Percentiles rank a stretch among this genome's conserved stretches.
Conservation (phyloP, 2,329 filamentous ascomycete genomes). For the Fusarium tjaetaba region DNA sequence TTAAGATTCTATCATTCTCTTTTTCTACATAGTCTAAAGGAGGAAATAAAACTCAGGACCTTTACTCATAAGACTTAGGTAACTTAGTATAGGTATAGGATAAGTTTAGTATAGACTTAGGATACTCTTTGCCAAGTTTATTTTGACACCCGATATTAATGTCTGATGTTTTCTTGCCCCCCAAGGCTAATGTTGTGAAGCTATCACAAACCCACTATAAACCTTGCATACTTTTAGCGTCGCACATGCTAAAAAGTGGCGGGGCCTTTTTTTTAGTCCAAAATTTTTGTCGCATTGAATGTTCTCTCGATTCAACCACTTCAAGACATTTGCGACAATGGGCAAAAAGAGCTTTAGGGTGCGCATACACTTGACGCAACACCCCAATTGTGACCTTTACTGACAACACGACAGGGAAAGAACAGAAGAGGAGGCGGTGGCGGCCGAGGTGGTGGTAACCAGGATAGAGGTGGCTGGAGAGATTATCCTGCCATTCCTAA, state of each 20-base stretch:
- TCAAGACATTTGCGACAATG: slow-evolving; percentile 47
- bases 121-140: not conserved
- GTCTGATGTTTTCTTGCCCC: not conserved
- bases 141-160: not conserved
- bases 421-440: slow-evolving; percentile 50
- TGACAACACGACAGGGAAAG: slow-evolving; percentile 48
- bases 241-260: slow-evolving; percentile 33
- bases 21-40: not conserved
- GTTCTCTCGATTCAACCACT: slow-evolving; percentile 20
- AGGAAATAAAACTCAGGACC: not conserved
- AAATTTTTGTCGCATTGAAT: slow-evolving; percentile 43
- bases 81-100: not conserved
- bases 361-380: slow-evolving; percentile 5
- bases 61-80: not conserved
- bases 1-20: not conserved
- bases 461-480: slow-evolving; percentile 44
- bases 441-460: slow-evolving; percentile 45
- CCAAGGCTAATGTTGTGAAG: not conserved
- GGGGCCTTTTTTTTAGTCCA: slow-evolving; percentile 35
- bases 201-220: slow-evolving; percentile 3
- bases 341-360: slow-evolving; percentile 53
- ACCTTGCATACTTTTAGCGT: slow-evolving; percentile 35
- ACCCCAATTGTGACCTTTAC: slow-evolving; percentile 23
- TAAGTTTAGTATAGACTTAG: not conserved
- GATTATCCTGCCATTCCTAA: slow-evolving; percentile 66